phyloP scores from a whole-genome alignment of 805 yeast species.

The Barnettozyma wickerhamii region DNA sequence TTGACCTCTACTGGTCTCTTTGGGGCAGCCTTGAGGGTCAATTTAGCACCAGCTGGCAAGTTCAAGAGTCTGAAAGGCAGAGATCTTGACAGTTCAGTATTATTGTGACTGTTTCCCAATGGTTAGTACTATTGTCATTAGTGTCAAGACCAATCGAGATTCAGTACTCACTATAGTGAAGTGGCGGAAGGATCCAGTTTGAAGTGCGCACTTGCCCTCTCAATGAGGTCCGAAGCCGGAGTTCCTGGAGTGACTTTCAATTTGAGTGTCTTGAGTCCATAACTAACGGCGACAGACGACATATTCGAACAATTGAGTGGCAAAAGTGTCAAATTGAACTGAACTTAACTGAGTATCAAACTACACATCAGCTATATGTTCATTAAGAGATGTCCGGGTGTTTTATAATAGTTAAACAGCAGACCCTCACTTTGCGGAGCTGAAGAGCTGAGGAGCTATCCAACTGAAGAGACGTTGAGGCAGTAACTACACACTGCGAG shows the following conservation, averaged over 20 bases:
- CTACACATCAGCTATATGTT: too few species aligned
- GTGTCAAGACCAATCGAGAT: background rate
- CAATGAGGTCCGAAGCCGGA: conserved; percentile 33
- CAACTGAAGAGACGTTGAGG: too few species aligned
- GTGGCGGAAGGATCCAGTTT: conserved; percentile 25
- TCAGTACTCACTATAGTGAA: conserved; percentile 22
- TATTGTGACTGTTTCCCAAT: conserved; percentile 25
- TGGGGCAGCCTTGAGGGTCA: conserved; percentile 23
- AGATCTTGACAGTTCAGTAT: conserved; percentile 30
- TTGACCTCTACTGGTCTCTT: conserved; percentile 18
- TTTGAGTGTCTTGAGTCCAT: conserved; percentile 32
- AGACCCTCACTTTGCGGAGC: too few species aligned
- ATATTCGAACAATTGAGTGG: too few species aligned
- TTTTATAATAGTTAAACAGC: too few species aligned
- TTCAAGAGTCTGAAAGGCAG: conserved; percentile 41
- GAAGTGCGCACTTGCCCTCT: conserved; percentile 33
- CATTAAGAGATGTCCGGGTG: too few species aligned
- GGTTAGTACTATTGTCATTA: background rate
- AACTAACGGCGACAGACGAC: conserved; percentile 34
- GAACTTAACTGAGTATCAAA: too few species aligned
- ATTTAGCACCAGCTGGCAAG: conserved; percentile 41
- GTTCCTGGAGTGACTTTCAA: conserved; percentile 32
- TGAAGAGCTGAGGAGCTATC: too few species aligned
- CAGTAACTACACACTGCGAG: too few species aligned
- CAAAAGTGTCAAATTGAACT: too few species aligned